Evolutionary conservation across 1,284 basidiomycete genomes (phyloP), one percentile per base, ranked within the genome.

Genomic region (Cystobasidium slooffiae): DNA sequence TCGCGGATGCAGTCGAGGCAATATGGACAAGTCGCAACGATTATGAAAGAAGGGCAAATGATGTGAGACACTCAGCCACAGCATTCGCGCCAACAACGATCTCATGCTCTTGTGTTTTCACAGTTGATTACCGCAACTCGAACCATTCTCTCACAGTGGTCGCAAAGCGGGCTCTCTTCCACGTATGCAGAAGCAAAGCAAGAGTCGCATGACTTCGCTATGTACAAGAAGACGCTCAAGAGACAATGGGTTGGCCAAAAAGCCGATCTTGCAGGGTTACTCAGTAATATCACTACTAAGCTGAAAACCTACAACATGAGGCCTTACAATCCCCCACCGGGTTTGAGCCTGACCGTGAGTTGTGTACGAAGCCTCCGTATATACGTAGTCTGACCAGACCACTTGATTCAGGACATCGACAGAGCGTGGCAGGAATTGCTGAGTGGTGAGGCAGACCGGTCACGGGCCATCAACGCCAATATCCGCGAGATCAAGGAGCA

Each of bases 201-300:
- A 18, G 89, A 92, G 70, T 89, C 91, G 5, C 84, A 87, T 1
- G 86, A 86, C 14, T 94, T 97, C 80, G 88, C 88, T 41, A 85
- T 85, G 1, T 95, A 97, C 84, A 97, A 97, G 82, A 89, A 90
- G 80, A 91, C 90, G 0, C 89, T 86, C 56, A 97, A 97, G 80
- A 88, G 94, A 6, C 85, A 85, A 1, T 96, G 94, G 91, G 92
- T 95, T 6, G 89, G 88, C 1, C 95, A 98, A 82, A 89, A 91
- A 79, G 92, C 94, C 80, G 94, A 96, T 77, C 85, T 97, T 7
- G 88, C 90, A 2, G 93, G 91, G 1, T 86, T 98, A 14, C 92
- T 97, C 78, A 90, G 91, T 5, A 97, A 97, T 80, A 91, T 99
- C 47, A 92, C 95, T 82, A 97, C 94, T 1, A 97, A 98, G 83